phyloP scores from a whole-genome alignment of 1,139 yeast species.

The Pichia sp. region DNA sequence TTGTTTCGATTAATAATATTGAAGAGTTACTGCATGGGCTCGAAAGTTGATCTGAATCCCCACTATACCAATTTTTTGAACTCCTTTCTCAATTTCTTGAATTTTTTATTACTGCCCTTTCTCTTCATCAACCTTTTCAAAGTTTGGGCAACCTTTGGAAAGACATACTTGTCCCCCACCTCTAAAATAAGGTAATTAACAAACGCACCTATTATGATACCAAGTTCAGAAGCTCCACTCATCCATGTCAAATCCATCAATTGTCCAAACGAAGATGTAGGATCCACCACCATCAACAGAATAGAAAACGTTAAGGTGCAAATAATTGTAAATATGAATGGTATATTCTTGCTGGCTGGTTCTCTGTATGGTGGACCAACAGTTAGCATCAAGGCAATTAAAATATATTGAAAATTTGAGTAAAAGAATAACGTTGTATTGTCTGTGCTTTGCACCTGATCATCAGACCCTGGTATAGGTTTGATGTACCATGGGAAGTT shows the following conservation, averaged over 20 bases:
- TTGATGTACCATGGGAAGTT: conserved; percentile 68
- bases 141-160: conserved; percentile 31
- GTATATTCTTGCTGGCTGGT: conserved; percentile 62
- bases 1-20: too few species aligned
- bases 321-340: conserved; percentile 63
- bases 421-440: conserved; percentile 79
- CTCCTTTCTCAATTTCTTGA: conserved; percentile 30
- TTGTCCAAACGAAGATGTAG: conserved; percentile 52
- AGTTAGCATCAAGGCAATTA: conserved; percentile 75
- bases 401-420: conserved; percentile 84
- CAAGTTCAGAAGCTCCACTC: conserved; percentile 47
- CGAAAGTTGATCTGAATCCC: not conserved
- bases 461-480: conserved; percentile 78
- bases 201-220: conserved; percentile 45
- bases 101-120: conserved; percentile 30
- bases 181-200: conserved; percentile 50
- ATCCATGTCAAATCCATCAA: conserved; percentile 74
- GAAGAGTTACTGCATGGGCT: too few species aligned
- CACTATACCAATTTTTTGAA: conserved; percentile 19
- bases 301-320: conserved; percentile 48
- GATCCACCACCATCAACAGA: conserved; percentile 46
- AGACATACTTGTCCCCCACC: conserved; percentile 41
- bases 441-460: conserved; percentile 81
- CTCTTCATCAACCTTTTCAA: conserved; percentile 31
- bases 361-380: conserved; percentile 96